Base-by-base conservation (phyloP, 2,329 filamentous ascomycete genomes). In the Pleoardoris graminearum region DNA sequence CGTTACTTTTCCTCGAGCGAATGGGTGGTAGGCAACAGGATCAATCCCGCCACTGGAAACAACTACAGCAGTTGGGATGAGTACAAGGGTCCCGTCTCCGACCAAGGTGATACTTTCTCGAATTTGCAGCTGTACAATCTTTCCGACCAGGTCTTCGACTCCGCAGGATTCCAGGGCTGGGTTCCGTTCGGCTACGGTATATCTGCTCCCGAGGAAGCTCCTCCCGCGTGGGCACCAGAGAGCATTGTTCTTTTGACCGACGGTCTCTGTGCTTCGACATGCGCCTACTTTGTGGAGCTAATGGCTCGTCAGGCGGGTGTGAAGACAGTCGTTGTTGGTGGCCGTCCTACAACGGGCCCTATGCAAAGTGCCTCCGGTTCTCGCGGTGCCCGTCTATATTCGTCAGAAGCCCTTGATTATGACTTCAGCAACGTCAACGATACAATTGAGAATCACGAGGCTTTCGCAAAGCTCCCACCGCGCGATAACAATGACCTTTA, bases 211-310 rank as follows among this genome's bases (percentile, higher is more conserved):
- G 16, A 32, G 6, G 6, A 25, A 2, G 12, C 17, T 2, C 25
- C 39, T 21, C 39, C 39, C n/a, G 10, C 39, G 2, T 43, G 39
- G 39, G 10, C 39, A 8, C 39, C 39, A 19, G 56, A 68, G 7
- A 62, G 72, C 54, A 70, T 75, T 29, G 57, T 73, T 2, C 54
- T 75, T 7, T 54, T 75, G 3, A 63, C 67, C 48, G 74, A 77
- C 30, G 74, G 74, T 42, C 69, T 67, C 57, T 77, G 75, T 52
- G 69, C 70, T 1, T 70, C 64, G 1, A 73, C 74, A 22, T 77
- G 75, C 60, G 72, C 74, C 17, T 66, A 75, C 51, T 77, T 77
- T 62, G 59, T 63, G 23, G 75, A 77, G 50, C 58, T 76, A 16
- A 75, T 75, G 71, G 68, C 69, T 16, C 65, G 67, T 23, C 72